Conservation (phyloP, 352 stramenopile genomes). For the Saprolegnia diclina region DNA sequence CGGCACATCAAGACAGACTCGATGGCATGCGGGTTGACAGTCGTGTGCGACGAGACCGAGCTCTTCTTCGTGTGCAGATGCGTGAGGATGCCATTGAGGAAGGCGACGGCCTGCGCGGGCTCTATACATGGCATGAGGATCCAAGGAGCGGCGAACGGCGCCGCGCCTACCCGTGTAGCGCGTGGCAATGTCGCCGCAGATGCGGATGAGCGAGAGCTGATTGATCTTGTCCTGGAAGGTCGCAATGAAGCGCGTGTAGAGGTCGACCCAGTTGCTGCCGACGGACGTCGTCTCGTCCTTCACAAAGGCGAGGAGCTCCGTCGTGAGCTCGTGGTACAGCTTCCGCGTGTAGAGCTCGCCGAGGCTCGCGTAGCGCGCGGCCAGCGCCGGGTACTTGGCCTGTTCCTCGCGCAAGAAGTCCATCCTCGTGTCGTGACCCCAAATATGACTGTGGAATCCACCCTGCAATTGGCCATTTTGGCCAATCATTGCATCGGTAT, state of each 20-base stretch:
- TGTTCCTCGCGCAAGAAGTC: constrained; percentile 87
- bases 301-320: constrained; percentile 89
- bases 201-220: constrained; percentile 88
- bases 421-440: constrained; percentile 32
- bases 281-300: constrained; percentile 47
- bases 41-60: constrained; percentile 16
- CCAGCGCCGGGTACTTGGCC: constrained; percentile 86
- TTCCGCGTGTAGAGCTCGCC: constrained; percentile 86
- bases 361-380: constrained; percentile 87
- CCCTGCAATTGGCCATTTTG: constrained; percentile 5
- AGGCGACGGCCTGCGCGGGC: constrained; percentile 56
- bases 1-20: constrained; percentile 59
- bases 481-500: not conserved
- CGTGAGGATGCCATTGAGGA: constrained; percentile 56
- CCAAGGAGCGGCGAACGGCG: constrained; percentile 15
- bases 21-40: constrained; percentile 24
- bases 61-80: constrained; percentile 53
- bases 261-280: constrained; percentile 49
- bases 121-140: constrained; percentile 32
- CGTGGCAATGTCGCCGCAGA: constrained; percentile 86
- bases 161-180: constrained; percentile 44
- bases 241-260: constrained; percentile 94
- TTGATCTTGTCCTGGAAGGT: constrained; percentile 95
- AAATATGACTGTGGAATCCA: constrained; percentile 22
- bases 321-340: constrained; percentile 97